Base-by-base conservation (phyloP, 192 early-diverging fungal genomes). In the Coemansia sp. region DNA sequence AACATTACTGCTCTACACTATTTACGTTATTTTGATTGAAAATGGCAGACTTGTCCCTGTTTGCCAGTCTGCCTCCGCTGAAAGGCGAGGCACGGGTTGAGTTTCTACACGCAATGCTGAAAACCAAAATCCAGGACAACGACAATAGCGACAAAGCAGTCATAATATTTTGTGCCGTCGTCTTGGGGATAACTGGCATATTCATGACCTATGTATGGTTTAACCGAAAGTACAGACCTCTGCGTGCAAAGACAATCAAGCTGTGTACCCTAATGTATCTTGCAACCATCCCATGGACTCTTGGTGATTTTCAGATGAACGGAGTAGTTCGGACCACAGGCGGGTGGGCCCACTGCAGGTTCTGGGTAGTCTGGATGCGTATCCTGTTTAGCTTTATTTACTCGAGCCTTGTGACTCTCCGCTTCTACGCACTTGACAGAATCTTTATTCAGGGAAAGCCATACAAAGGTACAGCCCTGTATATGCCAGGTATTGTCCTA, bases 341-440 rank as follows among this genome's bases (percentile, higher is more conserved):
- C 15, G 56, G 21, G 19, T 69, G 67, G 67, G 50, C 40, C 12
- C 22, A 54, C 23, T 69, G 67, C 37, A 45, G 57, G 14, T 25
- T 63, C 11, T 69, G 67, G 67, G 67, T 62, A 2, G 59, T 69
- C 24, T 69, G 67, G 67, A 43, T 69, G 40, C 67, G 67, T 9
- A 61, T 59, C 44, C 40, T 63, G 51, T 57, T 42, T 34, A 54
- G 50, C 4, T 69, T 59, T 11, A 25, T 59, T 3, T 63, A 54
- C 45, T 62, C 61, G 1, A 27, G 51, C 14, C 51, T 69, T 13
- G 37, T 69, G 19, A 57, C 53, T 25, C 50, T 69, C 3, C 55
- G 67, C 14, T 61, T 61, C 21, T 52, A 63, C 34, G 67, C 61
- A 2, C 45, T 69, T 2, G 56, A 69, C 25, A 61, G 61, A 23